These are phyloP conservation scores for Salvia hispanica DNA, from an alignment of 257 asterid species.

Conservation along the genomic window DNA sequence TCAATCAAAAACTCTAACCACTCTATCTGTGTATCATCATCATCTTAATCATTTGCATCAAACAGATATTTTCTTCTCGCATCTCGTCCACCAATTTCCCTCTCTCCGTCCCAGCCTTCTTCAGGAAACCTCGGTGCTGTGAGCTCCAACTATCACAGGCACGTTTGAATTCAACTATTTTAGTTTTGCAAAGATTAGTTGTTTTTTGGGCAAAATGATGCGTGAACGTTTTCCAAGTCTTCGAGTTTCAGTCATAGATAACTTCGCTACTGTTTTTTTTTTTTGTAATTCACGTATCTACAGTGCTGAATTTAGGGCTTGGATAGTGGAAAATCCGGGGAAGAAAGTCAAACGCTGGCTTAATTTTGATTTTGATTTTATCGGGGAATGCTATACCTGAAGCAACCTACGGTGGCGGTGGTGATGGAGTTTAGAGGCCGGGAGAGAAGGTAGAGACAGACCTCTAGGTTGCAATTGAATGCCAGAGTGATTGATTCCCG, in stretches of 20 bases:
- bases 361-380: constrained; percentile 19
- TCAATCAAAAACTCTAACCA: constrained; percentile 36
- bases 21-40: constrained; percentile 31
- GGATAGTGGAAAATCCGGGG: constrained; percentile 13
- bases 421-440: neutral
- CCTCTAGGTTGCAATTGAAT: constrained; percentile 45
- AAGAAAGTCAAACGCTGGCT: constrained; percentile 24
- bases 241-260: constrained; percentile 6
- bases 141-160: constrained; percentile 20
- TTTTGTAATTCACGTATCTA: constrained; percentile 31
- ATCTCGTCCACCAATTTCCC: constrained; percentile 5
- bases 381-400: constrained; percentile 60
- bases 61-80: constrained; percentile 7
- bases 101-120: constrained; percentile 11
- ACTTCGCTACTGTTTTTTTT: constrained; percentile 27
- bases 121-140: constrained; percentile 1
- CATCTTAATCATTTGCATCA: constrained; percentile 27
- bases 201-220: neutral
- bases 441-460: constrained; percentile 33
- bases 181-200: constrained; percentile 5
- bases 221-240: constrained; percentile 10
- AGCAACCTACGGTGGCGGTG: constrained; percentile 48
- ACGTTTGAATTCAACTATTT: constrained; percentile 20
- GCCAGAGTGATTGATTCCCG: constrained; percentile 89
- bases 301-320: constrained; percentile 41